Conservation (phyloP, 148 eudicot species). For the Limonium bicolor region DNA sequence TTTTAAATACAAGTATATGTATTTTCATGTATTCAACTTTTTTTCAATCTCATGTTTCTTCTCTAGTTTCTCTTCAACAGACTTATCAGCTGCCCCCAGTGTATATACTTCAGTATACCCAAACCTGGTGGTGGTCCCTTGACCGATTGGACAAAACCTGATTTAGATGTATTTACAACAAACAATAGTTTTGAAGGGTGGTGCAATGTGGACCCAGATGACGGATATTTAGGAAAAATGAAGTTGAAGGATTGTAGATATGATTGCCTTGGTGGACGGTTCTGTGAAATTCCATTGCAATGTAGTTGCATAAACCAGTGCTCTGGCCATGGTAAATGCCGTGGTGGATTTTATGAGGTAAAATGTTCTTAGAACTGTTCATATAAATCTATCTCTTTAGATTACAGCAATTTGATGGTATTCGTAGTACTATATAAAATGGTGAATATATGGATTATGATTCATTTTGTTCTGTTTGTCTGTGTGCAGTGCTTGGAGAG, state of each 20-base stretch:
- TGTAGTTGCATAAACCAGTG: slow-evolving; percentile 84
- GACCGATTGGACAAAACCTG: slow-evolving; percentile 64
- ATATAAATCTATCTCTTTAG: not conserved
- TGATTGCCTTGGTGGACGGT: slow-evolving; percentile 60
- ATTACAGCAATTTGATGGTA: too few relatives aligned
- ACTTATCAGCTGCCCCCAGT: too few relatives aligned
- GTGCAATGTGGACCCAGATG: slow-evolving; percentile 88
- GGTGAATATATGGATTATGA: too few relatives aligned
- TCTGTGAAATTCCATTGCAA: slow-evolving; percentile 63
- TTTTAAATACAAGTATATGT: too few relatives aligned
- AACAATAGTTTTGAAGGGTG: slow-evolving; percentile 59
- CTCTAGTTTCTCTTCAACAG: too few relatives aligned
- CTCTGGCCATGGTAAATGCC: slow-evolving; percentile 82
- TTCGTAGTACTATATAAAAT: too few relatives aligned
- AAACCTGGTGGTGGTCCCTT: slow-evolving; percentile 31
- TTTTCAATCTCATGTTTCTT: too few relatives aligned
- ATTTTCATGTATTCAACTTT: too few relatives aligned
- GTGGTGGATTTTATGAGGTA: slow-evolving; percentile 96
- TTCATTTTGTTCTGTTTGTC: too few relatives aligned
- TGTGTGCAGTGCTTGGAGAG: slow-evolving; percentile 83
- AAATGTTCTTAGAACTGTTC: not conserved
- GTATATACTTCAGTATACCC: slow-evolving; percentile 28
- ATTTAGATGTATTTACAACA: slow-evolving; percentile 52
- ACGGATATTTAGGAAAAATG: slow-evolving; percentile 48
- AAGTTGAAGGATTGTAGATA: slow-evolving; percentile 78